Base-by-base conservation (phyloP, 1,284 basidiomycete genomes). In the Apiotrichum domesticum region DNA sequence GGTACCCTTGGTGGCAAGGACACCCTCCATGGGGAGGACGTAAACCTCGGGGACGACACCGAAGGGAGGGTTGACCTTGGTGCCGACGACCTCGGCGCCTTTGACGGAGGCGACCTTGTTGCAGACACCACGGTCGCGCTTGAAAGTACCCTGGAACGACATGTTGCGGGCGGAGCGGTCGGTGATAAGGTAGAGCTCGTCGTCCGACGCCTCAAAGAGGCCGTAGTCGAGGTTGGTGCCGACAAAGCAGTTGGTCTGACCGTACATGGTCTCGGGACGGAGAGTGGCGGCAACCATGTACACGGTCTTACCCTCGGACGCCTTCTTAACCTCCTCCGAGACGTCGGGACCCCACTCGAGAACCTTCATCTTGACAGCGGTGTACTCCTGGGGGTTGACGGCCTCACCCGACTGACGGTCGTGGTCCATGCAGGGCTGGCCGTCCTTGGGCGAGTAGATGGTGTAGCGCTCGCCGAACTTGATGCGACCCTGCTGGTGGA, bases 401-500 rank as follows among this genome's bases (percentile, higher is more conserved):
- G 88, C 94, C 78, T 99, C 96, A 49, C 96, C 96, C 63, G 92
- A 91, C 56, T 86, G 84, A 62, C 96, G 89, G 76, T 99, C 96
- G 80, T 99, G 96, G 79, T 99, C 96, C 96, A 99, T 98, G 75
- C 96, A 98, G 1, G 96, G 95, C 74, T 98, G 96, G 8, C 92
- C 93, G 70, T 99, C 96, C 77, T 98, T 98, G n/a, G 92, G 92
- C 66, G 90, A 95, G 81, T 96, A 98, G 73, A 99, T 92, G 43
- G 96, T 99, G 78, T 98, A 96, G 46, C 96, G 87, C 79, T 98
- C 90, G 52, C 96, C 96, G 71, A 98, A 99, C 79, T 96, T 95
- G 81, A 97, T 90, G 77, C 92, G 92, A 40, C 87, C 86, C 54
- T 90, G 80, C 46, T 80, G 81, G 78, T 90, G 83, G 11, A 98